These are phyloP conservation scores for Acer saccharum DNA, from an alignment of 345 rosid species.

Conservation along the genomic window DNA sequence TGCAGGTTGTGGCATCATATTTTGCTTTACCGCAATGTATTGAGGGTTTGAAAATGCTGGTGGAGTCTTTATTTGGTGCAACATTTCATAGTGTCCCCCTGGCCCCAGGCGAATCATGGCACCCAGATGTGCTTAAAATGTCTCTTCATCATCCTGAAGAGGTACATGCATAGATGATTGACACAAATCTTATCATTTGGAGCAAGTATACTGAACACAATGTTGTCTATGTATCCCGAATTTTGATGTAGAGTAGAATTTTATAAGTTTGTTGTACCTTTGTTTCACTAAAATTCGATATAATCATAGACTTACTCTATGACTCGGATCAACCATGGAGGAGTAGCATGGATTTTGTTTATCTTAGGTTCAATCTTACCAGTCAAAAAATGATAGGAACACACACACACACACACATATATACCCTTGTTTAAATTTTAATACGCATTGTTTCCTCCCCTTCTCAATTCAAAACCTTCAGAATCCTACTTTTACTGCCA, in stretches of 20 bases:
- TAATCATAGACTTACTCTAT: background rate
- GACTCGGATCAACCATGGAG: background rate
- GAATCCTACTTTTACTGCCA: background rate
- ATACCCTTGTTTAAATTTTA: background rate
- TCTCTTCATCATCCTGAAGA: slow-evolving; percentile 87
- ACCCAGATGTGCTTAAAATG: slow-evolving; percentile 85
- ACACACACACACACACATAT: background rate
- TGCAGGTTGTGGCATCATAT: slow-evolving; percentile 87
- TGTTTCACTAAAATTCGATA: background rate
- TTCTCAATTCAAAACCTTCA: background rate
- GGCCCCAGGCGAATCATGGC: slow-evolving; percentile 96
- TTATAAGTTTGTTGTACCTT: background rate
- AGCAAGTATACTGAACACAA: background rate
- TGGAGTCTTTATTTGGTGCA: slow-evolving; percentile 83
- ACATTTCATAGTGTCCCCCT: slow-evolving; percentile 57
- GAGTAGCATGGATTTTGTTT: background rate
- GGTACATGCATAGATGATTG: slow-evolving; percentile 42
- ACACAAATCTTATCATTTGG: slow-evolving; percentile 1
- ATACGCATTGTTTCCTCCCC: background rate
- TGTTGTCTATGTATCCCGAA: background rate
- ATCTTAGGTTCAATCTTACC: background rate
- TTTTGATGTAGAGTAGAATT: background rate
- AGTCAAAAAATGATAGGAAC: background rate
- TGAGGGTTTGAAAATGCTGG: slow-evolving; percentile 81
- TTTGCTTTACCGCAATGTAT: slow-evolving; percentile 83